Base-by-base conservation (phyloP, 164 flowering plant species). In the Sextonia rubra region DNA sequence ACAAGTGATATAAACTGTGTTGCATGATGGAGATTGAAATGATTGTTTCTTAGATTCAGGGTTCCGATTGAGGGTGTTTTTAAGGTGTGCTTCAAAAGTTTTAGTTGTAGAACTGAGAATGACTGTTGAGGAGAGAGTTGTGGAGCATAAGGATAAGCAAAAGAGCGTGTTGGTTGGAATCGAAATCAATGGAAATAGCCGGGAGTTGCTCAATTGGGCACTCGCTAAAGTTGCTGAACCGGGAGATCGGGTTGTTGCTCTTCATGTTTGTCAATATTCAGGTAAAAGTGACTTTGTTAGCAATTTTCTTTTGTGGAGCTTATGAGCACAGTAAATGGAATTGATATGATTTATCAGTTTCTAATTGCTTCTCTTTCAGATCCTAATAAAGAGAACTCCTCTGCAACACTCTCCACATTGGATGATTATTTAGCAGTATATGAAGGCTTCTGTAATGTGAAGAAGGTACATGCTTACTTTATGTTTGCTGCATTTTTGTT, bases 151-250 rank as follows among this genome's bases (percentile, higher is more conserved):
- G 74, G 67, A 58, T 71, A 77, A 70, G 74, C 74, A 49, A 73
- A 88, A 75, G 72, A 75, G 60, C 27, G 81, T 92, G 58, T 52
- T 90, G 74, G 94, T 90, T 6, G 93, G 91, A 5, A 78, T 90
- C 61, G 65, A 81, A 69, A 61, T 86, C 0, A 90, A 90, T 49
- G 61, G 72, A 69, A 73, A 68, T 27, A 82, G 88, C 76, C 74
- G 85, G 72, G 86, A 86, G 72, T 76, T 90, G 68, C 85, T 90
- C 47, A 81, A 73, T 49, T 91, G 97, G 97, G 89, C 93, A 22
- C 79, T 92, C 44, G 87, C 83, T 22, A 92, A 89, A 82, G 89
- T 92, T 69, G 97, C 97, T 14, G 86, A 86, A 65, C 86, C 94
- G 22, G 94, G 92, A 27, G 97, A 92, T 69, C 77, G 74, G 32